Evolutionary conservation across 257 asterid genomes (phyloP), one percentile per base, ranked within the genome.

Genomic region (Solanum corneliomulleri): DNA sequence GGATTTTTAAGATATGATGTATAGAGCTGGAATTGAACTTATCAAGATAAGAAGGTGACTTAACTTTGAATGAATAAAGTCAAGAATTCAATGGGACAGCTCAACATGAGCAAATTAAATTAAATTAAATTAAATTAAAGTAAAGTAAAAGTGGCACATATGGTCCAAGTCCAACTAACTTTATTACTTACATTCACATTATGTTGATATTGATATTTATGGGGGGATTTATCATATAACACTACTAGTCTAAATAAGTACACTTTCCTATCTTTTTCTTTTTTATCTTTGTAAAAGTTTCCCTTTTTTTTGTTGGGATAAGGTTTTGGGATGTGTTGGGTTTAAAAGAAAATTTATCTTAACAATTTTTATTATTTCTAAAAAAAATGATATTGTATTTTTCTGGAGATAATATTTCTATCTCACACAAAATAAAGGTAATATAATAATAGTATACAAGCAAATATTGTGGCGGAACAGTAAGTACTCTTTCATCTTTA

Each of bases 41-140:
- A 80, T 80, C 84, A 47, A 80, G 84, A 80, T 80, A 47, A 80
- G 84, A 80, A 29, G 25, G 25, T 27, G 84, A 10, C 16, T 80
- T 15, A 7, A 1, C 45, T 37, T 70, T 72, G 27, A 80, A 45
- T 77, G 83, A 44, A 27, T 80, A 47, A 44, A 78, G 9, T 78
- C 11, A 45, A 47, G 27, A 80, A 45, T 80, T 80, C 27, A 49
- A 80, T 16, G 66, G 66, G 68, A 80, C 29, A 80, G 66, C 84
- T 47, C 84, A 80, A 27, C 14, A 11, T 44, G 42, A 47, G 10
- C 37, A 80, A 78, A 44, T 16, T 29, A 80, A 78, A 25, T 16
- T 29, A 80, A 78, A 25, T 16, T 29, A 80, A 31, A 31, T 3
- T 31, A 31, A 77, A 27, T 27, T 27, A 27, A 27, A 27, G 27